Conservation (phyloP, 768 basidiomycete genomes). For the Symmetrospora coprosmae region DNA sequence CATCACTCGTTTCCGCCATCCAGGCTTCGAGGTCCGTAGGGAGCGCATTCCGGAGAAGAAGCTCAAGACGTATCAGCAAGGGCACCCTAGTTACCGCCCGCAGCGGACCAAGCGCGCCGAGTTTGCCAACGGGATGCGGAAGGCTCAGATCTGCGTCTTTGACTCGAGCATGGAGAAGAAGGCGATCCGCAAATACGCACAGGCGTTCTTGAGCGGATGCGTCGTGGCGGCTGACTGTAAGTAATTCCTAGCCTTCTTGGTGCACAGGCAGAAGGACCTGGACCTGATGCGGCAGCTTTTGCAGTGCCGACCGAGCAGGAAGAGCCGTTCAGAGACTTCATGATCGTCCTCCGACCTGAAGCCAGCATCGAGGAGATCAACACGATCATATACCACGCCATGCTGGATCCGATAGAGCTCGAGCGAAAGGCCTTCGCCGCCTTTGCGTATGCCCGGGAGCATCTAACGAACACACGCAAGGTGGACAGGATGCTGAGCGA, state of each 20-base stretch:
- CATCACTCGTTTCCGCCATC: conserved; percentile 3
- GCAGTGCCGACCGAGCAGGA: conserved; percentile 19
- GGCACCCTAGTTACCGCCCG: background rate
- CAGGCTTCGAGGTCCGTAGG: conserved; percentile 5
- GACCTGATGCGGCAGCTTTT: too few species aligned
- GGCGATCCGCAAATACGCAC: conserved; percentile 17
- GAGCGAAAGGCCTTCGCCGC: conserved; percentile 10
- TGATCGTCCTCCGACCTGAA: background rate
- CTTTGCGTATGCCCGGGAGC: conserved; percentile 10
- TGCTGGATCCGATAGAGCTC: background rate
- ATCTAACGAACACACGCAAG: conserved; percentile 9
- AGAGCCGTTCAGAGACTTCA: background rate
- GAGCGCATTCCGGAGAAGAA: background rate
- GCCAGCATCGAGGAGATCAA: conserved; percentile 14
- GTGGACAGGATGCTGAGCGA: conserved; percentile 1
- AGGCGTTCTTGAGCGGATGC: conserved; percentile 15
- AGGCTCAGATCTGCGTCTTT: conserved; percentile 13
- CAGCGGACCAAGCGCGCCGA: background rate
- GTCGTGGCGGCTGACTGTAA: conserved; percentile 9
- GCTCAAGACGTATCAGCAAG: background rate
- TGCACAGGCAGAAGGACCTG: background rate
- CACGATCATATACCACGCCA: background rate
- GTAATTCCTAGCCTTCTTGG: background rate
- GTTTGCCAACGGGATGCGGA: conserved; percentile 11
- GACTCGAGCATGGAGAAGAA: conserved; percentile 20